Conservation (phyloP, 2,329 filamentous ascomycete species). For the Ascochyta lentis region DNA sequence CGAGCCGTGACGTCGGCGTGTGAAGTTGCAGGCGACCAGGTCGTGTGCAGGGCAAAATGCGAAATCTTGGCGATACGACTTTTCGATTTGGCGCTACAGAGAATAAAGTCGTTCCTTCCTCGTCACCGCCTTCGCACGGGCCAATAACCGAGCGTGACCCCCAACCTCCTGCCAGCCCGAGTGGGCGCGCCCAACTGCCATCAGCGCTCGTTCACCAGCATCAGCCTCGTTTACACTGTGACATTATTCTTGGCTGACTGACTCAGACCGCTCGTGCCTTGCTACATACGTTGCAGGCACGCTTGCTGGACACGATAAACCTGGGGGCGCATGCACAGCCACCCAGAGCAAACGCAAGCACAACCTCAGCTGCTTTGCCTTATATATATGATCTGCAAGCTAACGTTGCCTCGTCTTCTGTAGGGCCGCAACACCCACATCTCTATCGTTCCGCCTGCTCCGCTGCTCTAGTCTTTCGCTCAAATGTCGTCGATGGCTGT, state of each 20-base stretch:
- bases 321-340: slow-evolving; percentile 40
- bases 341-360: slow-evolving; percentile 30
- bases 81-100: slow-evolving; percentile 24
- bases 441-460: slow-evolving; percentile 16
- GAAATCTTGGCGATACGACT: slow-evolving; percentile 19
- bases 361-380: slow-evolving; percentile 30
- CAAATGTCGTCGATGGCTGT: slow-evolving; percentile 53
- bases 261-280: slow-evolving; percentile 22
- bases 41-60: slow-evolving; percentile 39
- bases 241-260: slow-evolving; percentile 22
- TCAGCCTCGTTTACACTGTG: slow-evolving; percentile 24
- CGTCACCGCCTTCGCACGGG: slow-evolving; percentile 13
- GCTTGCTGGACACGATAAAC: slow-evolving; percentile 21
- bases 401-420: slow-evolving; percentile 19
- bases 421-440: slow-evolving; percentile 18
- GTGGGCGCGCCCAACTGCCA: slow-evolving; percentile 16
- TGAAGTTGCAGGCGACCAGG: slow-evolving; percentile 22
- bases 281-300: slow-evolving; percentile 20
- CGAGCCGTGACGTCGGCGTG: slow-evolving; percentile 17
- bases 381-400: slow-evolving; percentile 29
- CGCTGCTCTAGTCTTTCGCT: slow-evolving; percentile 20
- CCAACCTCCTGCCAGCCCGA: slow-evolving; percentile 11
- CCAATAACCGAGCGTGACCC: slow-evolving; percentile 18
- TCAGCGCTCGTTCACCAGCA: slow-evolving; percentile 14
- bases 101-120: not conserved